Conservation (phyloP, 768 basidiomycete species). For the Hypsizygus marmoreus region DNA sequence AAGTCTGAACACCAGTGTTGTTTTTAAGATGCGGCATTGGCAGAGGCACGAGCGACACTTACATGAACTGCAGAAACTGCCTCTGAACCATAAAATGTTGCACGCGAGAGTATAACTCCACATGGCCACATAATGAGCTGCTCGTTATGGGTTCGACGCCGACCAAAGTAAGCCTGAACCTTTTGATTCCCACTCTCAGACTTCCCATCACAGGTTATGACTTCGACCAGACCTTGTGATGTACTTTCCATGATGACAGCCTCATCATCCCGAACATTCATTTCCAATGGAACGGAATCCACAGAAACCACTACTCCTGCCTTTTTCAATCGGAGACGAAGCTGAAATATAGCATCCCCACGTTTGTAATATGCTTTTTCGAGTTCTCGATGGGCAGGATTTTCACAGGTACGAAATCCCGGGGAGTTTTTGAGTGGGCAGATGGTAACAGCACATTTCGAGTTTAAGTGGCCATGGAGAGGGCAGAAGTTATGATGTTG, state of each 20-base stretch:
- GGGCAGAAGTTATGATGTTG: neutral
- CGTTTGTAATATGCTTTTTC: slow-evolving; percentile 20
- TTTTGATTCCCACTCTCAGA: slow-evolving; percentile 19
- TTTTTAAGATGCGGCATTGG: too few relatives aligned
- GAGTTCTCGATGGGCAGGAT: neutral
- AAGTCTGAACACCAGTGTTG: too few relatives aligned
- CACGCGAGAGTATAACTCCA: slow-evolving; percentile 27
- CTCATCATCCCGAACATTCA: slow-evolving; percentile 4
- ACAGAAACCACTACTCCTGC: slow-evolving; percentile 10
- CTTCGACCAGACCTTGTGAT: too few relatives aligned
- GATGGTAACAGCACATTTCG: too few relatives aligned
- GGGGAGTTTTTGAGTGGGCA: too few relatives aligned
- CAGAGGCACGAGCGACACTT: too few relatives aligned
- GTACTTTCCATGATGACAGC: slow-evolving; percentile 13
- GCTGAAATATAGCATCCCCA: slow-evolving; percentile 27
- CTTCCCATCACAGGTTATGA: neutral
- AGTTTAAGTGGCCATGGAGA: too few relatives aligned
- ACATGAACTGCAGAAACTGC: slow-evolving; percentile 21
- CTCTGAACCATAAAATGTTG: slow-evolving; percentile 31
- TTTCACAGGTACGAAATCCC: neutral
- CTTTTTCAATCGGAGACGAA: slow-evolving; percentile 15
- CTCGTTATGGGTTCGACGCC: slow-evolving; percentile 31
- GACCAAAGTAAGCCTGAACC: slow-evolving; percentile 26
- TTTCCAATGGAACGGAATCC: neutral
- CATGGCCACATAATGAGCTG: slow-evolving; percentile 26